phyloP scores from a whole-genome alignment of 192 early-diverging fungal species.

The Dissophora ornata region DNA sequence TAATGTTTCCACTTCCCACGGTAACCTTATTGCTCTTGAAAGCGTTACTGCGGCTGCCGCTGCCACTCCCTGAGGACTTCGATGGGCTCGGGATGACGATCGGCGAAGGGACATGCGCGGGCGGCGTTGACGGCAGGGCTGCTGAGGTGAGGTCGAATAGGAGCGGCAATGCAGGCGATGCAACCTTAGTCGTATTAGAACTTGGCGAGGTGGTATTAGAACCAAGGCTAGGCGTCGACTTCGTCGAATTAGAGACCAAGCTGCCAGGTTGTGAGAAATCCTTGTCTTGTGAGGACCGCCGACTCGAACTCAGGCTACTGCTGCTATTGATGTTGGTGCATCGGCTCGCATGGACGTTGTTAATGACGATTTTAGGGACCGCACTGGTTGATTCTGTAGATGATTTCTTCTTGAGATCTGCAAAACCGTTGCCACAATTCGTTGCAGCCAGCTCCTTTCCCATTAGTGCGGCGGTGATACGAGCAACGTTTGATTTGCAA shows the following conservation, averaged over 20 bases:
- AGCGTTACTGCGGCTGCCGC: not conserved
- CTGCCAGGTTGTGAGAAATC: not conserved
- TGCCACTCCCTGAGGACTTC: not conserved
- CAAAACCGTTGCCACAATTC: not conserved
- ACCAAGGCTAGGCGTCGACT: not conserved
- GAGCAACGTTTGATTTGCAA: constrained; percentile 5
- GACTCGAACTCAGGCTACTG: not conserved
- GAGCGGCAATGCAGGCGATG: constrained; percentile 28
- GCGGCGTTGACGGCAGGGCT: constrained; percentile 1
- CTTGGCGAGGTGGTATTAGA: not conserved
- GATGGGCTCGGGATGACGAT: not conserved
- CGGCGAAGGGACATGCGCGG: not conserved
- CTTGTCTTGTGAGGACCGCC: not conserved
- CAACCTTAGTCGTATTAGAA: not conserved
- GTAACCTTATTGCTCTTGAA: no score
- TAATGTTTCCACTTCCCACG: no score
- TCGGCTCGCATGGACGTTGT: no score
- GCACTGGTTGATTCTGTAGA: no score
- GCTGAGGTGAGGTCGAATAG: constrained; percentile 43
- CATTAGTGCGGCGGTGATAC: not conserved
- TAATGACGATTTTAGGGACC: not conserved
- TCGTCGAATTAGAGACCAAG: not conserved
- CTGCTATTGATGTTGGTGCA: no score
- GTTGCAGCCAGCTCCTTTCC: not conserved
- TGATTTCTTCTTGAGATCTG: no score